Evolutionary conservation across 441 rosid species (phyloP).

Genomic region (Croton laevigatus): DNA sequence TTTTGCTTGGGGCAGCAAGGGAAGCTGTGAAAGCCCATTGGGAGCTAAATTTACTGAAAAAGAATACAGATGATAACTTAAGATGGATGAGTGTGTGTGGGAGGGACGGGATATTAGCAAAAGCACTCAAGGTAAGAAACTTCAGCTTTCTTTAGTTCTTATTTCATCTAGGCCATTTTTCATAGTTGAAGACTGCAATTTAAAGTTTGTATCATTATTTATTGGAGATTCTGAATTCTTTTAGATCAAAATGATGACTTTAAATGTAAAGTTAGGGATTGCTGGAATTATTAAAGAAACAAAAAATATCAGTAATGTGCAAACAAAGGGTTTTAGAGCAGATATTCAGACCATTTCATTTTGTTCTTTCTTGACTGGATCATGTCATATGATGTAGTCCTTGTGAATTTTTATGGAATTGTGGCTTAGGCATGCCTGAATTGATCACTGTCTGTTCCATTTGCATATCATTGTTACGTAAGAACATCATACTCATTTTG

Average conservation of each 20-base stretch:
- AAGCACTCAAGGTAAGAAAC: conserved; percentile 74
- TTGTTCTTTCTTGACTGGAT: too few species aligned
- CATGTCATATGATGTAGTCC: neutral
- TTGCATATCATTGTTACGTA: neutral
- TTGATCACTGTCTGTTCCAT: neutral
- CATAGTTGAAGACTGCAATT: conserved; percentile 3
- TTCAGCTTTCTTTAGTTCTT: conserved; percentile 19
- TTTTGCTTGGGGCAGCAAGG: conserved; percentile 98
- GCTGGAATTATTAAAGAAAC: too few species aligned
- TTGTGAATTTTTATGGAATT: neutral
- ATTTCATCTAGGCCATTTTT: conserved; percentile 7
- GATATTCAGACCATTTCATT: too few species aligned
- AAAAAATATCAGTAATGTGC: too few species aligned
- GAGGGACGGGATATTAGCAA: conserved; percentile 78
- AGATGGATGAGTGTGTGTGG: conserved; percentile 89
- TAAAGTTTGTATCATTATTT: conserved; percentile 5
- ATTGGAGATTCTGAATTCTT: conserved; percentile 7
- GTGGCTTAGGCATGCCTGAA: neutral
- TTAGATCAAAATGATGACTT: neutral
- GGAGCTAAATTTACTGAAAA: conserved; percentile 91
- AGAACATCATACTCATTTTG: neutral
- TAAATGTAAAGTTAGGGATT: neutral
- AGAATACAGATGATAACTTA: conserved; percentile 64
- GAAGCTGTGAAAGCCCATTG: conserved; percentile 97
- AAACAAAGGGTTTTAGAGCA: too few species aligned